Conservation (phyloP, 352 stramenopile genomes). For the Pythium utonaiense region DNA sequence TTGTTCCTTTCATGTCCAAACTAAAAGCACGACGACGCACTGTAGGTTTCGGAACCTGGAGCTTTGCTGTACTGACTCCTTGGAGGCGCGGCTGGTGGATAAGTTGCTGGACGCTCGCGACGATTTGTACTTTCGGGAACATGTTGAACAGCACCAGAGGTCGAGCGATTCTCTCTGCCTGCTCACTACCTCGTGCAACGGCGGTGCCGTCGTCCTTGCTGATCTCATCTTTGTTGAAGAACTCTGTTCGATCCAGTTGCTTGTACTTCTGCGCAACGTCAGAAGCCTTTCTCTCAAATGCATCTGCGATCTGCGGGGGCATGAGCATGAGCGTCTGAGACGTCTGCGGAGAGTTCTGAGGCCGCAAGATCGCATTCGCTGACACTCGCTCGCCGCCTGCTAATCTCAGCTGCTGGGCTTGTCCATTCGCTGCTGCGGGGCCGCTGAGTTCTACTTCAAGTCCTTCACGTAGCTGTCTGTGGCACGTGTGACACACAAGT, state of each 20-base stretch:
- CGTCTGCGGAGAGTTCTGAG: conserved; percentile 30
- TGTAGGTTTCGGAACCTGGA: conserved; percentile 17
- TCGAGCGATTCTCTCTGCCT: conserved; percentile 48
- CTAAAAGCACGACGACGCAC: conserved; percentile 54
- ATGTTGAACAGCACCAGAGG: conserved; percentile 64
- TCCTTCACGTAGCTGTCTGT: conserved; percentile 76
- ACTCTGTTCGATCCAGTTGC: conserved; percentile 56
- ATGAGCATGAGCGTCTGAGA: conserved; percentile 71
- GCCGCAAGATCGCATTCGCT: conserved; percentile 20
- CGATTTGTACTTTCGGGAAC: conserved; percentile 85
- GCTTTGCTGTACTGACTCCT: conserved; percentile 18
- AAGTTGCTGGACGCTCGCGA: conserved; percentile 73
- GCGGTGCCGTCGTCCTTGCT: conserved; percentile 41
- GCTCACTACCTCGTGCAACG: conserved; percentile 38
- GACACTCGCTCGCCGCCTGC: background rate
- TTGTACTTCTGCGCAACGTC: conserved; percentile 52
- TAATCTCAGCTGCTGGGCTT: conserved; percentile 11
- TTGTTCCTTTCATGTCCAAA: conserved; percentile 33
- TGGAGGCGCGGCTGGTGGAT: conserved; percentile 66
- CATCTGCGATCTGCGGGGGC: conserved; percentile 68
- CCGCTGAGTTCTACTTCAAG: conserved; percentile 66
- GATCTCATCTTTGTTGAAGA: conserved; percentile 82
- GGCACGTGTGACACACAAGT: conserved; percentile 82
- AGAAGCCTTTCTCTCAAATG: conserved; percentile 56
- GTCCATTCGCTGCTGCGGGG: background rate